Conservation (phyloP, 768 basidiomycete species). For the Naematelia aurantialba region DNA sequence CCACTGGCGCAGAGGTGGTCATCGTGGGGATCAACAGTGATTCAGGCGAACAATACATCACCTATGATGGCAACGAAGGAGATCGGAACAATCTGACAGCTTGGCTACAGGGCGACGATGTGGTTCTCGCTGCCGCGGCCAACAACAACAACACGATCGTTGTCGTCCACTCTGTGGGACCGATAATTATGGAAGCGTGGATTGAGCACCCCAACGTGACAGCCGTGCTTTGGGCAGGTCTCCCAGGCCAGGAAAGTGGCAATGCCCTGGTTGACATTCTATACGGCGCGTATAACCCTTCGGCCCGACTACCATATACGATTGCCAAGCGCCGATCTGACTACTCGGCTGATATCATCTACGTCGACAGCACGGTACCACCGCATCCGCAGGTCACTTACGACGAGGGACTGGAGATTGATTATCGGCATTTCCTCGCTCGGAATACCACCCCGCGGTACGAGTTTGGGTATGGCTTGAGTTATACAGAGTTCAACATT, state of each 20-base stretch:
- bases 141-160: conserved; percentile 56
- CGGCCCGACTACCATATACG: conserved; percentile 68
- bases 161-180: conserved; percentile 71
- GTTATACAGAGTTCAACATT: conserved; percentile 78
- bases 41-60: conserved; percentile 79
- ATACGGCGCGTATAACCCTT: conserved; percentile 70
- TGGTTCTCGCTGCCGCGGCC: conserved; percentile 63
- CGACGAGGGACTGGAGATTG: conserved; percentile 65
- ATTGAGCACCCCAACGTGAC: conserved; percentile 71
- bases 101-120: conserved; percentile 68
- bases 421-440: conserved; percentile 55
- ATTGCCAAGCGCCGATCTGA: conserved; percentile 64
- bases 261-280: conserved; percentile 69
- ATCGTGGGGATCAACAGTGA: conserved; percentile 71
- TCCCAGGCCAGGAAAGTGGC: conserved; percentile 65
- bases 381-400: conserved; percentile 59
- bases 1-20: conserved; percentile 59
- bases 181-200: conserved; percentile 58
- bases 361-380: conserved; percentile 51
- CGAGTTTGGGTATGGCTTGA: conserved; percentile 86
- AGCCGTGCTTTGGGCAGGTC: conserved; percentile 69
- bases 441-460: conserved; percentile 54
- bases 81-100: conserved; percentile 69
- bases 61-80: conserved; percentile 72
- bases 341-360: conserved; percentile 59